Conservation (phyloP, 2,329 filamentous ascomycete species). For the Aspergillus bombycis region DNA sequence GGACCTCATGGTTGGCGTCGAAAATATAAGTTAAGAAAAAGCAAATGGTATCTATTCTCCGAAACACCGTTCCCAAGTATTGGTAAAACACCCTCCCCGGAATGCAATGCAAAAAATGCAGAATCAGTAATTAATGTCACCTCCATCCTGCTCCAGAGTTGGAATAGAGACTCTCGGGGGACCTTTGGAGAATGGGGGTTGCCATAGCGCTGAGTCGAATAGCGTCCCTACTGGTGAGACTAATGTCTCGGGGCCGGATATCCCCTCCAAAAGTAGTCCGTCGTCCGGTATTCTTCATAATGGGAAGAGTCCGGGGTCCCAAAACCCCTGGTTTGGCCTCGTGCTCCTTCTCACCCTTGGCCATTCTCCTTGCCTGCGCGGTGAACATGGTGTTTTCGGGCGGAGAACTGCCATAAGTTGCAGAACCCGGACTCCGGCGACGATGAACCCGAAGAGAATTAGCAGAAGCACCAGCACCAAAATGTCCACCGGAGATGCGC, state of each 20-base stretch:
- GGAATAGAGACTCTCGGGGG: constrained; percentile 35
- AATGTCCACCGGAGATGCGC: constrained; percentile 53
- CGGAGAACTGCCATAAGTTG: constrained; percentile 55
- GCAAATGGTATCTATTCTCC: constrained; percentile 36
- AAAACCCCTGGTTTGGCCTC: constrained; percentile 61
- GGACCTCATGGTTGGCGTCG: constrained; percentile 20
- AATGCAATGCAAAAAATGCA: constrained; percentile 12
- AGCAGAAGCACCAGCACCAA: constrained; percentile 41
- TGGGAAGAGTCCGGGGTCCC: constrained; percentile 62
- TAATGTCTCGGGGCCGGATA: constrained; percentile 42
- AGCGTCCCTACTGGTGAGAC: constrained; percentile 42
- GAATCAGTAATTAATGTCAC: constrained; percentile 16
- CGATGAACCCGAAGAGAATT: constrained; percentile 52
- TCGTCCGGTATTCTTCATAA: constrained; percentile 57
- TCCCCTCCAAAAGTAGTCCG: constrained; percentile 48
- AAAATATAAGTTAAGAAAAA: constrained; percentile 15
- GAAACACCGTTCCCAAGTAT: constrained; percentile 29
- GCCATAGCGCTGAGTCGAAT: constrained; percentile 43
- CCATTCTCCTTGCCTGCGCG: constrained; percentile 69
- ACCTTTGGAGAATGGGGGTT: constrained; percentile 36
- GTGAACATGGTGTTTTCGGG: constrained; percentile 65
- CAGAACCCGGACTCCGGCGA: constrained; percentile 59
- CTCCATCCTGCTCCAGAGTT: constrained; percentile 30
- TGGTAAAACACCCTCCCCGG: constrained; percentile 18
- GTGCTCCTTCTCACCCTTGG: constrained; percentile 62